Conservation (phyloP, 176 grass and related monocot genomes). For the Juncus inflexus region DNA sequence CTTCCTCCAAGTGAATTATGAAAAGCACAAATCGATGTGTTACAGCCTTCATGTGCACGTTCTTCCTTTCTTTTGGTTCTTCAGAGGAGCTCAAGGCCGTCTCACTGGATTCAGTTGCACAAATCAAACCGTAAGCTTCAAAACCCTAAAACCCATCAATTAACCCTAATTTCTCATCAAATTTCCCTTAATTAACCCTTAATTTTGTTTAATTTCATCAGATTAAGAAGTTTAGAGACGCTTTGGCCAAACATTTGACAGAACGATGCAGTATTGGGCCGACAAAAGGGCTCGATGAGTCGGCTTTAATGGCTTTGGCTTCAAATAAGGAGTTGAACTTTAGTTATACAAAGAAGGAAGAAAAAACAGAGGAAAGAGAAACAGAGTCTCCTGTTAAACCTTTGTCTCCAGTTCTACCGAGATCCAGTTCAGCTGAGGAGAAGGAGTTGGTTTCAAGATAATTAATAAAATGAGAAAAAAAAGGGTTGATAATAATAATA, state of each 20-base stretch:
- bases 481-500: constrained; percentile 1
- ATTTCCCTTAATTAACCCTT: background rate
- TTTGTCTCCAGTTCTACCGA: constrained; percentile 8
- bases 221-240: constrained; percentile 96
- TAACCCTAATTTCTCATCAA: background rate
- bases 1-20: constrained; percentile 92
- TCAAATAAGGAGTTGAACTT: constrained; percentile 86
- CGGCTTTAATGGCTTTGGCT: constrained; percentile 59
- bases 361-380: constrained; percentile 21
- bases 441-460: constrained; percentile 65
- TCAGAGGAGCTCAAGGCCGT: constrained; percentile 69
- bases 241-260: constrained; percentile 87
- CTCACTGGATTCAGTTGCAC: constrained; percentile 98
- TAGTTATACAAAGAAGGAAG: constrained; percentile 48
- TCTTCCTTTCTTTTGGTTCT: constrained; percentile 95
- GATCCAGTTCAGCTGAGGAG: constrained; percentile 29
- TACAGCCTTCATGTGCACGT: constrained; percentile 89
- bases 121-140: constrained; percentile 70
- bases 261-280: constrained; percentile 74
- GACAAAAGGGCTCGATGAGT: constrained; percentile 65
- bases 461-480: constrained; percentile 7
- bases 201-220: constrained; percentile 30
- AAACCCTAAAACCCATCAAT: background rate
- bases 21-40: constrained; percentile 92
- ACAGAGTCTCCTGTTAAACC: constrained; percentile 30